These are phyloP conservation scores for Lolium rigidum DNA, from an alignment of 176 grass and related monocot genomes.

Conservation along the genomic window DNA sequence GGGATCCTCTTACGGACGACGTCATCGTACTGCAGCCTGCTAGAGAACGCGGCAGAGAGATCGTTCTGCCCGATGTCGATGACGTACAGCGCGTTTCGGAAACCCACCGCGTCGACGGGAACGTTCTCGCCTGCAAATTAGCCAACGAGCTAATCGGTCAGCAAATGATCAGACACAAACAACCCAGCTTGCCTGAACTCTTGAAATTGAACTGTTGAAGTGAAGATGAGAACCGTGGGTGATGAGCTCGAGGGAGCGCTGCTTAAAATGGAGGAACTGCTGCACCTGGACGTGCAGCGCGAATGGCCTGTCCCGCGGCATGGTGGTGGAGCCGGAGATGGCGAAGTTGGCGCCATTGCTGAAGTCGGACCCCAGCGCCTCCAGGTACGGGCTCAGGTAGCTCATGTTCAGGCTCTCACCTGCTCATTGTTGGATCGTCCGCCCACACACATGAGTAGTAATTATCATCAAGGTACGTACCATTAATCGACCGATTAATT, in stretches of 20 bases:
- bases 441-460: background rate
- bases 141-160: background rate
- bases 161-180: too few species aligned
- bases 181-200: background rate
- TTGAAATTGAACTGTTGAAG: background rate
- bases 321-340: constrained; percentile 53
- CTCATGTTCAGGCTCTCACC: constrained; percentile 71
- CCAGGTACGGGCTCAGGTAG: constrained; percentile 82
- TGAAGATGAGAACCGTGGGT: background rate
- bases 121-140: background rate
- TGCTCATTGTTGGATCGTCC: background rate
- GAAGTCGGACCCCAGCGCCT: constrained; percentile 70
- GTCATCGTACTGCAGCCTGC: constrained; percentile 42
- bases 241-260: constrained; percentile 60
- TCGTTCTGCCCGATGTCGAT: constrained; percentile 88
- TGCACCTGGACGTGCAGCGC: constrained; percentile 61
- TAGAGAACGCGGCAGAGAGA: constrained; percentile 39
- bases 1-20: constrained; percentile 48
- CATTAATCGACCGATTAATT: too few species aligned
- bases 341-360: constrained; percentile 72
- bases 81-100: constrained; percentile 61
- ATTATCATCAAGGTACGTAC: background rate
- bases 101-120: constrained; percentile 45
- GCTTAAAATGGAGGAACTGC: constrained; percentile 73
- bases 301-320: constrained; percentile 53